Conservation (phyloP, 345 rosid genomes). For the Pugionium cornutum region DNA sequence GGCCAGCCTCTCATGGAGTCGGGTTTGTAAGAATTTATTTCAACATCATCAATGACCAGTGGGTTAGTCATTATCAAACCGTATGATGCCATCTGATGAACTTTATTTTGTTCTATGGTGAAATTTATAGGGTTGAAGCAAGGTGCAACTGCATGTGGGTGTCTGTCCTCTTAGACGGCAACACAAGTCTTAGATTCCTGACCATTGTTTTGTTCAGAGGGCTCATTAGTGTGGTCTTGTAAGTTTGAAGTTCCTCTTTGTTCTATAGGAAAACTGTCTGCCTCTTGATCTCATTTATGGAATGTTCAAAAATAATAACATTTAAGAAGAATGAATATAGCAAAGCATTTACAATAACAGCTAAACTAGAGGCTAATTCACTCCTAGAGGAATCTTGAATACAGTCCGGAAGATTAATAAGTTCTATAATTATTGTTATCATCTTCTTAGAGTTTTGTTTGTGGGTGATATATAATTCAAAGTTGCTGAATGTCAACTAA, state of each 20-base stretch:
- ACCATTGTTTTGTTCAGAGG: neutral
- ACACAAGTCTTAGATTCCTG: conserved; percentile 16
- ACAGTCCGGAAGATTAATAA: neutral
- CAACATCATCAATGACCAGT: neutral
- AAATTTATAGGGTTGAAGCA: neutral
- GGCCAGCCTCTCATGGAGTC: neutral
- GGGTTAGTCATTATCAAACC: neutral
- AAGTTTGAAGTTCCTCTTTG: conserved; percentile 16
- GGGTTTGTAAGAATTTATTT: neutral
- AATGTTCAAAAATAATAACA: neutral
- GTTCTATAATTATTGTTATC: neutral
- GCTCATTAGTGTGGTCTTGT: neutral
- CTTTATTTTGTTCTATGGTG: conserved; percentile 6
- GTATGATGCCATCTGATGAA: conserved; percentile 14
- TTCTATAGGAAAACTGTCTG: neutral
- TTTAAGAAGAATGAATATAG: conserved; percentile 22
- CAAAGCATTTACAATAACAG: conserved; percentile 18
- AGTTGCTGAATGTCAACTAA: conserved; percentile 7
- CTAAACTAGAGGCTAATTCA: conserved; percentile 17
- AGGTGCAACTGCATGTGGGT: conserved; percentile 9
- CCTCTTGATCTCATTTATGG: neutral
- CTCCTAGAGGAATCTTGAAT: neutral
- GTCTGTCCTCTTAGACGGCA: neutral
- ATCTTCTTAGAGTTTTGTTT: conserved; percentile 16
- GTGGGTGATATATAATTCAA: conserved; percentile 6